Conservation (phyloP, 2,329 filamentous ascomycete genomes). For the Ophiocordyceps polyrhachis-furcata region DNA sequence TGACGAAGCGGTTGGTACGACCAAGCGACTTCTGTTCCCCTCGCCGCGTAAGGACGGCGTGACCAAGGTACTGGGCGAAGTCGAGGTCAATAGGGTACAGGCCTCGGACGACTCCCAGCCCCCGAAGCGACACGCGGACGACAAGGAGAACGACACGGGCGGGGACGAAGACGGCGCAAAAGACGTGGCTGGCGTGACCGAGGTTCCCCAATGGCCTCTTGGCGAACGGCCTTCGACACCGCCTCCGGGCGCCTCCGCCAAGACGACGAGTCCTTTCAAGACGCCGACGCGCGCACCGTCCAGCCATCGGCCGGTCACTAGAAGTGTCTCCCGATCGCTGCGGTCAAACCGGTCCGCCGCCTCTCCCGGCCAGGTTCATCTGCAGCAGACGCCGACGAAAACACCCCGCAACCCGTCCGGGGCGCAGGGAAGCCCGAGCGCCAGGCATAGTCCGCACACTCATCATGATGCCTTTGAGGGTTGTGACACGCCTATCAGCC, state of each 20-base stretch:
- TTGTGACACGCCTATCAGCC: conserved; percentile 39
- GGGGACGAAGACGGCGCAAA: conserved; percentile 1
- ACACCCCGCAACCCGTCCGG: conserved; percentile 16
- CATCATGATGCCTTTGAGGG: conserved; percentile 19
- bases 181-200: conserved; percentile 33
- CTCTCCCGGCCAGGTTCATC: conserved; percentile 23
- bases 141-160: conserved; percentile 25
- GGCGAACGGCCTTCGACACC: conserved; percentile 29
- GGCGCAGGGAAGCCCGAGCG: conserved; percentile 12
- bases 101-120: conserved; percentile 18
- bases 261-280: conserved; percentile 31
- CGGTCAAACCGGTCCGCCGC: conserved; percentile 24
- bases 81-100: conserved; percentile 33
- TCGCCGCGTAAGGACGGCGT: conserved; percentile 51
- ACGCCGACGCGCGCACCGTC: conserved; percentile 45
- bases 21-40: conserved; percentile 56
- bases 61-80: conserved; percentile 40
- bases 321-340: conserved; percentile 39
- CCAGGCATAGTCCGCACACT: conserved; percentile 24
- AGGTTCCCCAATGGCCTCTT: conserved; percentile 44
- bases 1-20: conserved; percentile 30
- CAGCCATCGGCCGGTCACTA: conserved; percentile 40
- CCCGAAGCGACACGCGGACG: conserved; percentile 12
- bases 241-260: conserved; percentile 21
- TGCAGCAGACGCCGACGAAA: conserved; percentile 30